Percentiles rank a stretch among this genome's conserved stretches.
phyloP scores from a whole-genome alignment of 2,329 filamentous ascomycete genomes.

The Ophiocordyceps australis region DNA sequence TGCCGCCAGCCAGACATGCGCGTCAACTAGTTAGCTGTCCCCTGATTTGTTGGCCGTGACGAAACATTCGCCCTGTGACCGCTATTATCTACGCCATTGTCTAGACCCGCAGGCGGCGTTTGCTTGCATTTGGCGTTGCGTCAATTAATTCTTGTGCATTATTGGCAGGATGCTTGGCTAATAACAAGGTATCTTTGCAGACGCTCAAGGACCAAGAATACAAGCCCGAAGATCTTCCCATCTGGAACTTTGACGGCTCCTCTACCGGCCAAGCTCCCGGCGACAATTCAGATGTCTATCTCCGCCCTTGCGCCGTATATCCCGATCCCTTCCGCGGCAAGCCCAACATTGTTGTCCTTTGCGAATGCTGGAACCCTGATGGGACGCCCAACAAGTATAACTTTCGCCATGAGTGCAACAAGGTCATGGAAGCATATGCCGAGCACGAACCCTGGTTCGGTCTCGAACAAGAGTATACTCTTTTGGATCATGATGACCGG shows the following conservation, averaged over 20 bases:
- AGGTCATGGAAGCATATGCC: conserved; percentile 78
- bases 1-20: too few species aligned
- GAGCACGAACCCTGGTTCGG: conserved; percentile 89
- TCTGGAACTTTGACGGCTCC: conserved; percentile 51
- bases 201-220: conserved; percentile 31
- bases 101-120: too few species aligned
- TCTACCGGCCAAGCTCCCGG: conserved; percentile 85
- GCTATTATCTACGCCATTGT: too few species aligned
- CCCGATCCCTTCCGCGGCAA: conserved; percentile 79
- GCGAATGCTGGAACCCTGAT: conserved; percentile 88
- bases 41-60: too few species aligned
- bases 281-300: conserved; percentile 95
- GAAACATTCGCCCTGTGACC: too few species aligned
- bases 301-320: conserved; percentile 76
- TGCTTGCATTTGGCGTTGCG: too few species aligned
- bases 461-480: conserved; percentile 88
- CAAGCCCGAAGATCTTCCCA: conserved; percentile 31
- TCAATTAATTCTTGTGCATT: too few species aligned
- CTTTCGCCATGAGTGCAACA: conserved; percentile 79
- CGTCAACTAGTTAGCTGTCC: too few species aligned
- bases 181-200: too few species aligned
- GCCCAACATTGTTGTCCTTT: conserved; percentile 86
- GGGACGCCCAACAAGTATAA: conserved; percentile 97
- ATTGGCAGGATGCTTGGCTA: too few species aligned
- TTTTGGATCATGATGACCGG: conserved; percentile 61